These are phyloP conservation scores for Pelagomonas calceolata DNA, from an alignment of 108 stramenopile genomes.

Conservation along the genomic window DNA sequence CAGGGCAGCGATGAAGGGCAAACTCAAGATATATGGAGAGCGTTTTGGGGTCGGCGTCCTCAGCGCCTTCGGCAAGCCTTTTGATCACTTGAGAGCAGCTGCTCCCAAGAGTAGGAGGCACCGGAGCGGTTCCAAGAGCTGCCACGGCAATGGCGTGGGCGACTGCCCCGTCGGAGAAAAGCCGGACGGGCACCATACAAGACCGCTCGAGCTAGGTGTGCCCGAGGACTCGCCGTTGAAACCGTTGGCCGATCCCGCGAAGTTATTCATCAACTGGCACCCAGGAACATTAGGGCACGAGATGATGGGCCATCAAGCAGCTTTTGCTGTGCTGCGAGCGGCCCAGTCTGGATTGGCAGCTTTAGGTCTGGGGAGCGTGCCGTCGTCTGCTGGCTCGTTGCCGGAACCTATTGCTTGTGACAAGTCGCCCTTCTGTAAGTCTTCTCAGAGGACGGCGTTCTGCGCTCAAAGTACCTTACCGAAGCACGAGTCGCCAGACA, in stretches of 20 bases:
- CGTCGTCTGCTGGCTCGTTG: neutral
- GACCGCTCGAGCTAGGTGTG: no score
- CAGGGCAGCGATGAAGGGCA: no score
- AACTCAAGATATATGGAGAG: neutral
- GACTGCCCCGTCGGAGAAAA: neutral
- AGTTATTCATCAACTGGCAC: slow-evolving; percentile 1
- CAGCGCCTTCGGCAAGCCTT: neutral
- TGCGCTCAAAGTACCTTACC: neutral
- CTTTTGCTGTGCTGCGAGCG: neutral
- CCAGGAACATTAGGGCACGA: neutral
- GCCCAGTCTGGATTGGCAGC: neutral
- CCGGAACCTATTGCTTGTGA: neutral
- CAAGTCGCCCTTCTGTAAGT: neutral
- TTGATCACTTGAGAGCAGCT: neutral
- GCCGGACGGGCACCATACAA: neutral
- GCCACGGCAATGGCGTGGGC: neutral
- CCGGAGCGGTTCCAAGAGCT: neutral
- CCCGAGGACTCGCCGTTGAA: neutral
- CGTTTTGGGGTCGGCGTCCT: neutral
- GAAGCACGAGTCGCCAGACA: neutral
- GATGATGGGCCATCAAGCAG: neutral
- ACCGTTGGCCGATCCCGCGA: neutral
- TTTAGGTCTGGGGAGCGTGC: neutral
- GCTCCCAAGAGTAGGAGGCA: neutral
- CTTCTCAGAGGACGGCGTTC: neutral